Base-by-base conservation (phyloP, 2,329 filamentous ascomycete genomes). In the Fusarium austroafricanum region DNA sequence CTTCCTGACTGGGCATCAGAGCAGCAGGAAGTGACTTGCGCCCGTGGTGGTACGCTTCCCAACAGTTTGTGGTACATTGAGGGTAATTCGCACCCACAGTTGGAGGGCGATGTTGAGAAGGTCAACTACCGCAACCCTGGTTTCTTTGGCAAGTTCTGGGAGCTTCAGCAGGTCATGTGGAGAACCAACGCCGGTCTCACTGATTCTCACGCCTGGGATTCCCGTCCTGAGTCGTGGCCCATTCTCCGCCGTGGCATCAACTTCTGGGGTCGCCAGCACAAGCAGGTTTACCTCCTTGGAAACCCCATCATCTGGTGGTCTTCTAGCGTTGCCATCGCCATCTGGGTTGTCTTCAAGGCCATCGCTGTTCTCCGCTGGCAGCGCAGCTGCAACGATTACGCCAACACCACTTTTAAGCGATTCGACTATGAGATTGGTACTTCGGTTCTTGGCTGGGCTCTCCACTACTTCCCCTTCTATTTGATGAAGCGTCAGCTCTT, bases 401-500 rank as follows among this genome's bases (percentile, higher is more conserved):
- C 86, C 62, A 89, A 91, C 77, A 79, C 89, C 47, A 91, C 87
- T 38, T 97, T 98, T 86, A 97, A 97, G 83, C 93, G 96, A 57
- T 99, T 98, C 79, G 96, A 98, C 80, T 98, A 97, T 76, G 96
- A 99, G 80, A 89, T 98, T 61, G 96, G 96, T 65, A 93, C 90
- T 53, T 93, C 89, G 18, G 91, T 97, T 31, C 87, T 99, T 10
- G 96, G 92, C 71, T 99, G 96, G 96, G 93, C 92, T 46, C 91
- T 99, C 79, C 96, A 99, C 81, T 99, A 97, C 84, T 98, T 99
- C 85, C 96, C 96, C 12, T 99, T 99, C 84, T 99, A 90, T 83
- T 87, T 99, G 59, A 98, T 99, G 96, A 90, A 96, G 77, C 94
- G 96, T 73, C 96, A 99, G 81, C 89, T 99, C 35, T 99, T 99